Conservation (phyloP, 2,329 filamentous ascomycete species). For the Trichoderma sp. region DNA sequence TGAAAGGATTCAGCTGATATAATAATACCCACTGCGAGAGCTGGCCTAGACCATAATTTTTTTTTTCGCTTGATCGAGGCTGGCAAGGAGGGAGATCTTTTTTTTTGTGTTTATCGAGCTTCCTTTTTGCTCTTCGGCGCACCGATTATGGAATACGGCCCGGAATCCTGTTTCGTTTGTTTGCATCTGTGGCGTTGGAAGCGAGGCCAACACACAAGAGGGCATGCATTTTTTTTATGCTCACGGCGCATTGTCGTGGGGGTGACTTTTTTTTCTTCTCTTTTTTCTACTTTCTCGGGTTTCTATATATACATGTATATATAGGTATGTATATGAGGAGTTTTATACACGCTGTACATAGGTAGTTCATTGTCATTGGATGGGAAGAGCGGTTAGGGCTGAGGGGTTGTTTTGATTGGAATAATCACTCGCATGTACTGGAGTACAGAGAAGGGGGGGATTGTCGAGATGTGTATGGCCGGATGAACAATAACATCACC, state of each 20-base stretch:
- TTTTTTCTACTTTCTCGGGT: background rate
- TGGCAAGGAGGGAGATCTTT: background rate
- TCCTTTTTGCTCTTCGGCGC: background rate
- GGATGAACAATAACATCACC: background rate
- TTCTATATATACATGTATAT: conserved; percentile 9
- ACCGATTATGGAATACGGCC: background rate
- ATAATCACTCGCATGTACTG: background rate
- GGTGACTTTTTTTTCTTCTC: background rate
- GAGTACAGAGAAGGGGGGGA: background rate
- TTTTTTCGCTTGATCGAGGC: background rate
- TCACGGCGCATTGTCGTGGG: background rate
- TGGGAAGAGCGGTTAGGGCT: background rate
- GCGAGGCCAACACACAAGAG: conserved; percentile 4
- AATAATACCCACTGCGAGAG: conserved; percentile 14
- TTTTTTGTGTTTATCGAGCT: background rate
- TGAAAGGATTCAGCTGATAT: conserved; percentile 2
- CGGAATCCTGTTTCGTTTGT: background rate
- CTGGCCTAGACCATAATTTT: background rate
- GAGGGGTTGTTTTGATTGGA: background rate
- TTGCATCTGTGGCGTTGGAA: conserved; percentile 17
- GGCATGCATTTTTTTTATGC: background rate
- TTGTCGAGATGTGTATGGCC: background rate
- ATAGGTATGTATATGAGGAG: background rate
- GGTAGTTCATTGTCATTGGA: background rate
- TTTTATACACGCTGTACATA: conserved; percentile 5